Evolutionary conservation across 1,139 yeast genomes (phyloP), one percentile per base, ranked within the genome.

Genomic region (Taiozyma sp.): DNA sequence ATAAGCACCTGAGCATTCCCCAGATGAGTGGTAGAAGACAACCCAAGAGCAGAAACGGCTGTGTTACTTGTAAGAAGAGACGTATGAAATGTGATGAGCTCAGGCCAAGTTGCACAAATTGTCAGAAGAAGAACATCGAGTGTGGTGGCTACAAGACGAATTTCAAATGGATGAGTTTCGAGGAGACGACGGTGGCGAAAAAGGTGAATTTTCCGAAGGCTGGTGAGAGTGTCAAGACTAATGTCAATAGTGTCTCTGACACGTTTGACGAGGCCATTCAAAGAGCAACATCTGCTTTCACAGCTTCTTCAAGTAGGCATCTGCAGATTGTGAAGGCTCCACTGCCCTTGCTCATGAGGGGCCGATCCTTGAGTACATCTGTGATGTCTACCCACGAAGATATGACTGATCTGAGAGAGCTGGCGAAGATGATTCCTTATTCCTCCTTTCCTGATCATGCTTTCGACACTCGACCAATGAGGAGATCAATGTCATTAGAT

Each of bases 81-180:
- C 67, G 84, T 45, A 70, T 79, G 47, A 80, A 80, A 60, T 80
- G 85, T 62, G 85, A 80, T 57, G 86, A 80, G 59, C 70, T 76
- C 8, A 79, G 79, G 56, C 86, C 86, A 0, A 62, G 61, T 24
- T 81, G 86, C 55, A 51, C 63, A 38, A 78, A 75, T 52, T 78
- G 83, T 57, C 62, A 60, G 12, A 71, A 70, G 53, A 74, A 73
- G 61, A 73, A 71, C 42, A 72, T 76, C 23, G 70, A 67, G 19
- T 81, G 86, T 62, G 85, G 84, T 8, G 89, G 89, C 1, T 84
- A 84, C 60, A 81, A 83, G 4, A 80, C 80, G 30, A 76, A 75
- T 48, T 83, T 80, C 69, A 81, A 81, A 61, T 84, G 89, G 89
- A 72, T 80, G 57, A 71, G 80, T 9, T 83, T 81, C 53, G 74